phyloP scores from a whole-genome alignment of 768 basidiomycete species.

The Pholiota molesta region DNA sequence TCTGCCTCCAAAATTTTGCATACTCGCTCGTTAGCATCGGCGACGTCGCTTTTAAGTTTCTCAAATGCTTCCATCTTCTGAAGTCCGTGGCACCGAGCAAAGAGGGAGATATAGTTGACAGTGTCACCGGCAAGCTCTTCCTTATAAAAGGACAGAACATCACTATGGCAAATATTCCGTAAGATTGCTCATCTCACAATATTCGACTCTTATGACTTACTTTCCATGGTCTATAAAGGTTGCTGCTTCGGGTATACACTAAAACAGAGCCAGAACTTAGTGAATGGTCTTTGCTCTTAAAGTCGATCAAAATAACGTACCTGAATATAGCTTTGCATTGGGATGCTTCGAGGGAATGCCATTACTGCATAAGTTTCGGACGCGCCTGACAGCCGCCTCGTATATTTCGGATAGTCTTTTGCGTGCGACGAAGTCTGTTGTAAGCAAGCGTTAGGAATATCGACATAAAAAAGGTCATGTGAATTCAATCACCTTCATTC shows the following conservation, averaged over 20 bases:
- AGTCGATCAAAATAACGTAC: neutral
- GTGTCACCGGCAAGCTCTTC: conserved; percentile 39
- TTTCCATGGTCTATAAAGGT: conserved; percentile 36
- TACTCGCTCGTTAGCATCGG: conserved; percentile 24
- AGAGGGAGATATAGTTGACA: conserved; percentile 36
- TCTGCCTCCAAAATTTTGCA: conserved; percentile 27
- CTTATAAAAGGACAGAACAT: conserved; percentile 44
- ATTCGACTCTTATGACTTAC: conserved; percentile 25
- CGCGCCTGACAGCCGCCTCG: conserved; percentile 33
- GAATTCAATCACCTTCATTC: conserved; percentile 10
- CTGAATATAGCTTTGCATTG: conserved; percentile 31
- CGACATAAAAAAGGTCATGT: too few species aligned
- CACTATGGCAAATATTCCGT: conserved; percentile 26
- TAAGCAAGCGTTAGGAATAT: neutral
- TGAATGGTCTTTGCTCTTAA: too few species aligned
- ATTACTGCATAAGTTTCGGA: conserved; percentile 37
- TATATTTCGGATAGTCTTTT: conserved; percentile 23
- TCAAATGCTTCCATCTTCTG: conserved; percentile 31
- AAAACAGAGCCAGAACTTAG: conserved; percentile 8
- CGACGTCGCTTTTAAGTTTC: conserved; percentile 28
- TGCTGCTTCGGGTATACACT: conserved; percentile 39
- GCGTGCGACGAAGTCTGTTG: conserved; percentile 17
- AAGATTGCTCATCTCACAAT: neutral
- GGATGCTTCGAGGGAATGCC: conserved; percentile 35
- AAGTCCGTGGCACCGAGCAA: conserved; percentile 25